phyloP scores from a whole-genome alignment of 352 stramenopile species.

The Blastocystis sp. region DNA sequence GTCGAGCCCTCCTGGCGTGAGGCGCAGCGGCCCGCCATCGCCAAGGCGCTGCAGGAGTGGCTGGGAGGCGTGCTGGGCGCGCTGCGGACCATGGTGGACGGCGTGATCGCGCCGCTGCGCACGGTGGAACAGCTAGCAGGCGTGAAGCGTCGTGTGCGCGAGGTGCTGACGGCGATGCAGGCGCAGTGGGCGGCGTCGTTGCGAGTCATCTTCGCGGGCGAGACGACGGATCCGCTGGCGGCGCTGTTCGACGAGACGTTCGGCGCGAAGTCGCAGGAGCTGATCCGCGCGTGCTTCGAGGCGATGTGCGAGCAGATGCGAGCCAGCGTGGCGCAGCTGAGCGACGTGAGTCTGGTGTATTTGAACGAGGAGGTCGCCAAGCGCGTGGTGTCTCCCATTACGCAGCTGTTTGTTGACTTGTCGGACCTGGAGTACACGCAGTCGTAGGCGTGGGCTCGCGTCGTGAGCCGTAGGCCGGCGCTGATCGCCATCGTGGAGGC shows the following conservation, averaged over 20 bases:
- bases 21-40: background rate
- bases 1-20: background rate
- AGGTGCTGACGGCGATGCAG: background rate
- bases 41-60: background rate
- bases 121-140: background rate
- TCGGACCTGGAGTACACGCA: conserved; percentile 17
- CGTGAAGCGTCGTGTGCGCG: background rate
- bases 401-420: conserved; percentile 20
- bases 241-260: conserved; percentile 10
- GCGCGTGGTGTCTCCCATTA: background rate
- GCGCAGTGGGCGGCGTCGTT: background rate
- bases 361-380: background rate
- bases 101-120: background rate
- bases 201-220: background rate
- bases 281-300: conserved; percentile 18
- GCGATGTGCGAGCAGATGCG: background rate
- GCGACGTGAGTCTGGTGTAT: background rate
- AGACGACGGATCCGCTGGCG: background rate
- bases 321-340: background rate
- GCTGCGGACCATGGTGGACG: background rate
- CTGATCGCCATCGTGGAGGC: conserved; percentile 6
- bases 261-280: background rate
- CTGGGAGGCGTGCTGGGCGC: background rate
- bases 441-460: background rate
- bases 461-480: background rate